phyloP scores from a whole-genome alignment of 2,329 filamentous ascomycete genomes.

The Pyricularia grisea region DNA sequence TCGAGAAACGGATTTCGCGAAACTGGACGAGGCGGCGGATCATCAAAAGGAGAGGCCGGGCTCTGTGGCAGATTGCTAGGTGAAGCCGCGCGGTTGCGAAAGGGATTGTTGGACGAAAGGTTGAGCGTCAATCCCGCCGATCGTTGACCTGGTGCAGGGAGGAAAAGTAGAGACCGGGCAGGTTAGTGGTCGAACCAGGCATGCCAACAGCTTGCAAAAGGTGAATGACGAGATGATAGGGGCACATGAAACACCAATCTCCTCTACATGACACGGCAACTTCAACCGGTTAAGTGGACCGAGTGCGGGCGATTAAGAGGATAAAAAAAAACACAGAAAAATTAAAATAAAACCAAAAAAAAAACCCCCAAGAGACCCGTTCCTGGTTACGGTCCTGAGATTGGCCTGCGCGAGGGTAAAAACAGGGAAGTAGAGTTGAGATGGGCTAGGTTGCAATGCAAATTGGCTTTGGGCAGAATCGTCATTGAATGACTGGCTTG shows the following conservation, averaged over 20 bases:
- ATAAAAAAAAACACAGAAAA: not conserved
- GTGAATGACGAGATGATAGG: slow-evolving; percentile 22
- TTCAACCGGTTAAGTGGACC: slow-evolving; percentile 28
- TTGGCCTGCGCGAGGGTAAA: slow-evolving; percentile 2
- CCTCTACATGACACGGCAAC: slow-evolving; percentile 33
- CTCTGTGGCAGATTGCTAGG: slow-evolving; percentile 33
- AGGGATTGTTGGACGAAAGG: slow-evolving; percentile 76
- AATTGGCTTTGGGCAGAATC: not conserved
- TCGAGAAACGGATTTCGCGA: slow-evolving; percentile 73
- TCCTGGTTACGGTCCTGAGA: not conserved
- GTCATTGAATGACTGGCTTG: not conserved
- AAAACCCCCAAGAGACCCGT: not conserved
- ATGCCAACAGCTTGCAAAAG: slow-evolving; percentile 23
- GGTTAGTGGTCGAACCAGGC: slow-evolving; percentile 7
- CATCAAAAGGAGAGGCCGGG: slow-evolving; percentile 49
- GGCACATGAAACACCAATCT: slow-evolving; percentile 37
- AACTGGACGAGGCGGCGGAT: slow-evolving; percentile 48
- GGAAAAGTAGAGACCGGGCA: slow-evolving; percentile 13
- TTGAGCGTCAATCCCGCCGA: slow-evolving; percentile 52
- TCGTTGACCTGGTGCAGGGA: slow-evolving; percentile 28
- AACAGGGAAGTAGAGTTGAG: not conserved
- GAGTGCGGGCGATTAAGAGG: slow-evolving; percentile 5
- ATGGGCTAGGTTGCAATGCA: not conserved
- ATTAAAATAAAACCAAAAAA: not conserved
- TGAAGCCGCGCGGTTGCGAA: slow-evolving; percentile 62